Percentiles rank a stretch among this genome's conserved stretches.
These are phyloP conservation scores for Vachellia pachyceras DNA, from an alignment of 306 rosid species.

Conservation along the genomic window DNA sequence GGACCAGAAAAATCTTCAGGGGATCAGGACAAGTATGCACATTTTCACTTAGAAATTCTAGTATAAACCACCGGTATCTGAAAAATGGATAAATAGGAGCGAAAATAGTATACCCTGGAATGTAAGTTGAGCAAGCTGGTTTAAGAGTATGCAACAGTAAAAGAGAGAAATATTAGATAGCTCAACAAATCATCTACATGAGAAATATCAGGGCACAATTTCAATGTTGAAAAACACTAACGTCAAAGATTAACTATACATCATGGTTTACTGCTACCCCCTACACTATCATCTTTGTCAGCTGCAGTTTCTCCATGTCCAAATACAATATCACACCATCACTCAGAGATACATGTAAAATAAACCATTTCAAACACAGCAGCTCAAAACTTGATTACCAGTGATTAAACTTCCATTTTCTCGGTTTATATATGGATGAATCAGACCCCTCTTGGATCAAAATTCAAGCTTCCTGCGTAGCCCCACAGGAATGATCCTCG, in stretches of 20 bases:
- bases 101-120: background rate
- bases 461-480: conserved; percentile 83
- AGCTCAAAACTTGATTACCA: conserved; percentile 19
- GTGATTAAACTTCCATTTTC: conserved; percentile 35
- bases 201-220: background rate
- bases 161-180: background rate
- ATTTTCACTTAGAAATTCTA: background rate
- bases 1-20: background rate
- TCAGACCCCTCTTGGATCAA: conserved; percentile 41
- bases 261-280: conserved; percentile 27
- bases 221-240: conserved; percentile 14
- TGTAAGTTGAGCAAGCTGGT: background rate
- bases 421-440: conserved; percentile 8
- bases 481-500: conserved; percentile 50
- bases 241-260: conserved; percentile 40
- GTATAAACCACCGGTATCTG: background rate
- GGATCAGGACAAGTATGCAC: background rate
- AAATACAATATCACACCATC: conserved; percentile 10
- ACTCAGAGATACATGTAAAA: conserved; percentile 21
- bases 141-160: background rate
- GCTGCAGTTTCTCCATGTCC: conserved; percentile 30
- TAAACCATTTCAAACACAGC: background rate
- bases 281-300: conserved; percentile 39
- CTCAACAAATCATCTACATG: conserved; percentile 21
- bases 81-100: conserved; percentile 3